phyloP scores from a whole-genome alignment of 2,329 filamentous ascomycete genomes.

The Didymella glomerata region DNA sequence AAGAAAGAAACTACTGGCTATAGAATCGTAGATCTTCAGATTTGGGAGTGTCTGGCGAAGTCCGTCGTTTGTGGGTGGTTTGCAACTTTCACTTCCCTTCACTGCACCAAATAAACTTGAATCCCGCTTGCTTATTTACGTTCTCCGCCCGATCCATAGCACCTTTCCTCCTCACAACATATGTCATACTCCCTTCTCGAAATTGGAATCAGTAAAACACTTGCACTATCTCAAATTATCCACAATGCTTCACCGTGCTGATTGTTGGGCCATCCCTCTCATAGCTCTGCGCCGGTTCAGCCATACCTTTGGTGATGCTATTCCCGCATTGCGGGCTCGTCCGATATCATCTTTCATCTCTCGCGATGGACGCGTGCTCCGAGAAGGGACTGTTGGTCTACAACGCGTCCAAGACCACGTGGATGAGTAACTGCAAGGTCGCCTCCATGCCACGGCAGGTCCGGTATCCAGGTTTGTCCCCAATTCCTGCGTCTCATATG shows the following conservation, averaged over 20 bases:
- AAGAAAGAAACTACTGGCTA: too few species aligned
- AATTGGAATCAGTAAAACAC: neutral
- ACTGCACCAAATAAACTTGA: neutral
- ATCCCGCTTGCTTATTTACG: neutral
- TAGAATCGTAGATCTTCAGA: too few species aligned
- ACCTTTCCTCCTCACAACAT: neutral
- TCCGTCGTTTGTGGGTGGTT: too few species aligned
- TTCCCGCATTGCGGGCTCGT: slow-evolving; percentile 1
- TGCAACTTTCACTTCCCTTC: neutral
- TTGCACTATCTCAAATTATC: neutral
- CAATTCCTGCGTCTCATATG: slow-evolving; percentile 18
- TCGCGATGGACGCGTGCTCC: neutral
- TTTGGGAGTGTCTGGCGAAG: too few species aligned
- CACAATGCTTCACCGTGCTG: neutral
- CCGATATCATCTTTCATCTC: neutral
- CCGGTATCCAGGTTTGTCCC: slow-evolving; percentile 28
- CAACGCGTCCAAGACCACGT: slow-evolving; percentile 14
- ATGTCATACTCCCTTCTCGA: neutral
- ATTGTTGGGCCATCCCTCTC: neutral
- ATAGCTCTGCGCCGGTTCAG: neutral
- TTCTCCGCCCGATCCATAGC: neutral
- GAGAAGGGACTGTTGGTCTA: neutral
- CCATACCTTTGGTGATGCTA: neutral
- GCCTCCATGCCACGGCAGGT: slow-evolving; percentile 4
- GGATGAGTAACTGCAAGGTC: slow-evolving; percentile 9